Evolutionary conservation across 805 yeast genomes (phyloP).

Genomic region (Isabelozyma pseudorhagii): DNA sequence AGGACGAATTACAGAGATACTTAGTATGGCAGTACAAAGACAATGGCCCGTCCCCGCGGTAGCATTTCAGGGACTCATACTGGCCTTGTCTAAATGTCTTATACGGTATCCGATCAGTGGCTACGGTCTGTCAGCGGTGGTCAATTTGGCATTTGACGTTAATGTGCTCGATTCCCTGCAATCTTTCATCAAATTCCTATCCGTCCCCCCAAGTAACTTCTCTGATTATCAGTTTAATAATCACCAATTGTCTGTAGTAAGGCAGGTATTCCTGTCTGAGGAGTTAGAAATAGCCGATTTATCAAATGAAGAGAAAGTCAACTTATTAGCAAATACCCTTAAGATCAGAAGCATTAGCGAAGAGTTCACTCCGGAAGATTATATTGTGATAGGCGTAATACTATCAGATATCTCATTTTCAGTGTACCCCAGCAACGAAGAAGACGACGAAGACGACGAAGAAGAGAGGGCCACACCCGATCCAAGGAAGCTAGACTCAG

Average conservation of each 20-base stretch:
- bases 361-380: conserved; percentile 14
- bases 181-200: conserved; percentile 10
- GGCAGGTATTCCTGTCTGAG: background rate
- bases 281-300: background rate
- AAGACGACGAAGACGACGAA: conserved; percentile 17
- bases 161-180: conserved; percentile 6
- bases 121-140: background rate
- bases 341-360: conserved; percentile 9
- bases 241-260: background rate
- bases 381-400: conserved; percentile 13
- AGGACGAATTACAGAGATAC: background rate
- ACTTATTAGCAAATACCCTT: conserved; percentile 15
- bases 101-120: background rate
- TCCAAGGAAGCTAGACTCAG: background rate
- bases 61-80: background rate
- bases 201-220: conserved; percentile 4
- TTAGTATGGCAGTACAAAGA: background rate
- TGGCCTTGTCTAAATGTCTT: background rate
- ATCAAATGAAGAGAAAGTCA: conserved; percentile 1
- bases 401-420: conserved; percentile 16
- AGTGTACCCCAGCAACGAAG: conserved; percentile 3
- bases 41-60: background rate
- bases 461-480: conserved; percentile 7
- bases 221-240: background rate
- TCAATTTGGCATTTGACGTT: conserved; percentile 4